A percentile compares a stretch with the other conserved stretches of the same genome.
phyloP scores from a whole-genome alignment of 1,284 basidiomycete species.

The Cryptococcus deneoformans region DNA sequence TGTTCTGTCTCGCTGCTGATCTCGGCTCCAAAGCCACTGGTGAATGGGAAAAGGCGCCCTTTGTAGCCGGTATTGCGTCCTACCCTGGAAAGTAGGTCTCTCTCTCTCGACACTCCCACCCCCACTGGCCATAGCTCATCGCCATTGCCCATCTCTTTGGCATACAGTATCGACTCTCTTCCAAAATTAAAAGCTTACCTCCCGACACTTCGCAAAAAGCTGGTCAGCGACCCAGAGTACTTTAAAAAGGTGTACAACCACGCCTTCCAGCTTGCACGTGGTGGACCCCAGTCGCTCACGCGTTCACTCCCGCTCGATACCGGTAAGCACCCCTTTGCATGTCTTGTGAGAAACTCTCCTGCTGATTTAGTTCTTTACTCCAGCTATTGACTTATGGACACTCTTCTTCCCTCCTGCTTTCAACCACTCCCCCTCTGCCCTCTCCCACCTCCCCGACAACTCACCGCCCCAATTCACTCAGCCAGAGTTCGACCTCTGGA shows the following conservation, averaged over 20 bases:
- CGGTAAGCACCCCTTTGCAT: background rate
- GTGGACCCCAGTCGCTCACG: background rate
- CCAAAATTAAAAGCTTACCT: conserved; percentile 64
- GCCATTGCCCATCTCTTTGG: background rate
- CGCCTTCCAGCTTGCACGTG: conserved; percentile 80
- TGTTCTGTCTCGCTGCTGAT: conserved; percentile 50
- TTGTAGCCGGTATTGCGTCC: conserved; percentile 75
- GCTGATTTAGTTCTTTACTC: background rate
- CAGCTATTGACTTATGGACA: conserved; percentile 64
- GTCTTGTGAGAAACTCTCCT: background rate
- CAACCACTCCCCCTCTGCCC: conserved; percentile 62
- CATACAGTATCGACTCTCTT: conserved; percentile 66
- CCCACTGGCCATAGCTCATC: too few species aligned
- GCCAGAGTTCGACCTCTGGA: conserved; percentile 74
- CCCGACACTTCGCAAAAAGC: conserved; percentile 59
- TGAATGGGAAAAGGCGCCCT: conserved; percentile 70
- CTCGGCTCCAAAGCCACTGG: conserved; percentile 57
- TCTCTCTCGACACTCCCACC: background rate
- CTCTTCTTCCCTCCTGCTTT: conserved; percentile 79
- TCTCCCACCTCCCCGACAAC: conserved; percentile 47
- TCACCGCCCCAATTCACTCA: conserved; percentile 60
- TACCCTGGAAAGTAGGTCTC: conserved; percentile 38
- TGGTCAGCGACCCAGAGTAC: conserved; percentile 66
- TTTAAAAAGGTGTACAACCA: conserved; percentile 86
- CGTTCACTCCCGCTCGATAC: background rate